Evolutionary conservation across 805 yeast species (phyloP).

Genomic region (Lachancea kluyveri): DNA sequence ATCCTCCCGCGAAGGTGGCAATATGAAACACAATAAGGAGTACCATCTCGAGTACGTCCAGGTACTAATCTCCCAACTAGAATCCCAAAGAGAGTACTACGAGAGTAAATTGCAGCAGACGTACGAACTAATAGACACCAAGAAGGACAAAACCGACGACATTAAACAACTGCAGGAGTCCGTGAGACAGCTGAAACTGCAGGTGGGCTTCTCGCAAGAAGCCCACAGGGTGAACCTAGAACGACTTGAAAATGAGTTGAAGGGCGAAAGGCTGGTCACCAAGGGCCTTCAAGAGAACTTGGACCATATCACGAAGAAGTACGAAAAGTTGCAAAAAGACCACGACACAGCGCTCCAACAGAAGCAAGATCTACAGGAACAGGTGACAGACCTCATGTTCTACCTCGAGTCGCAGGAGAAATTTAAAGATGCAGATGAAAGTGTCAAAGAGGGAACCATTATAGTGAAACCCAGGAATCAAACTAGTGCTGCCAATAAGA

Average conservation of each 20-base stretch:
- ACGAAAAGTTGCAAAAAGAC: constrained; percentile 31
- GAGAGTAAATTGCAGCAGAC: constrained; percentile 45
- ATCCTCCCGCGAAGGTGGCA: constrained; percentile 6
- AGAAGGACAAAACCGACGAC: constrained; percentile 10
- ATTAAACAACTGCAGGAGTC: constrained; percentile 13
- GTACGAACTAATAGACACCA: constrained; percentile 26
- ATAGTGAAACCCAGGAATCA: constrained; percentile 31
- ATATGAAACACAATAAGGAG: constrained; percentile 41
- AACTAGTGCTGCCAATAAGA: constrained; percentile 5
- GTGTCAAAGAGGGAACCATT: constrained; percentile 64
- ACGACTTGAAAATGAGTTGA: constrained; percentile 13
- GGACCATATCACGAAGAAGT: constrained; percentile 35
- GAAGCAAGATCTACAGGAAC: constrained; percentile 50
- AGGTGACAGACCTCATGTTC: constrained; percentile 74
- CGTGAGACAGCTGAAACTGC: constrained; percentile 15
- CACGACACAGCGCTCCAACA: constrained; percentile 33
- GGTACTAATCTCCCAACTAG: constrained; percentile 70
- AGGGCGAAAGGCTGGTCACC: constrained; percentile 31
- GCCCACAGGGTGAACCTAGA: constrained; percentile 4
- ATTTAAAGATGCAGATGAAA: constrained; percentile 64
- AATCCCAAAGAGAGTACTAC: constrained; percentile 79
- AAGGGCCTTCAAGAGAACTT: constrained; percentile 44
- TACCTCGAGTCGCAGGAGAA: constrained; percentile 68
- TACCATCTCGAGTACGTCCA: constrained; percentile 76
- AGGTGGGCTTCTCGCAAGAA: constrained; percentile 14